These are phyloP conservation scores for Candida odintsovae DNA, from an alignment of 805 yeast species.

Conservation along the genomic window DNA sequence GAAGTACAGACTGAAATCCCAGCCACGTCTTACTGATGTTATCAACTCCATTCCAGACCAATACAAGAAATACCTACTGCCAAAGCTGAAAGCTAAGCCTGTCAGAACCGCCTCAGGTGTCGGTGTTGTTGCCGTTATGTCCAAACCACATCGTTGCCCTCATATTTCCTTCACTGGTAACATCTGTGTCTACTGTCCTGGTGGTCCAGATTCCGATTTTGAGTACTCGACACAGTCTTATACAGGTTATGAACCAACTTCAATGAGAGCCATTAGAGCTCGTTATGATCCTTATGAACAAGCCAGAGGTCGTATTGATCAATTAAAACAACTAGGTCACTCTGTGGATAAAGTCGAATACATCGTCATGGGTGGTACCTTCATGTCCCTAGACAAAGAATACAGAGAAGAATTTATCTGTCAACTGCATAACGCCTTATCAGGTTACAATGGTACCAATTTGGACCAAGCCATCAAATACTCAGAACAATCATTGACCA, in stretches of 20 bases:
- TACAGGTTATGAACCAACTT: slow-evolving; percentile 97
- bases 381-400: slow-evolving; percentile 88
- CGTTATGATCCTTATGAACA: slow-evolving; percentile 98
- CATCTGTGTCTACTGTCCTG: slow-evolving; percentile 97
- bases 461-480: slow-evolving; percentile 86
- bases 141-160: slow-evolving; percentile 98
- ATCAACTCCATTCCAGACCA: slow-evolving; percentile 95
- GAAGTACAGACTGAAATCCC: slow-evolving; percentile 84
- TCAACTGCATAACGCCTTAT: slow-evolving; percentile 88
- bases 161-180: slow-evolving; percentile 98
- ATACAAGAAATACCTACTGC: slow-evolving; percentile 83
- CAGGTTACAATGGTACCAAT: slow-evolving; percentile 84
- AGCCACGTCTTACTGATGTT: slow-evolving; percentile 92
- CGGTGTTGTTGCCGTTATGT: slow-evolving; percentile 99
- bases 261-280: slow-evolving; percentile 99
- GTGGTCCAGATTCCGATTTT: slow-evolving; percentile 98
- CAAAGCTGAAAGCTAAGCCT: slow-evolving; percentile 96
- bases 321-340: slow-evolving; percentile 90
- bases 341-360: slow-evolving; percentile 96
- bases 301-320: slow-evolving; percentile 96
- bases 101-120: slow-evolving; percentile 98
- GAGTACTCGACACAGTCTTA: slow-evolving; percentile 97
- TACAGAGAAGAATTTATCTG: slow-evolving; percentile 88
- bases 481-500: slow-evolving; percentile 91
- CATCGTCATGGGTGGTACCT: slow-evolving; percentile 98